Evolutionary conservation across 306 rosid species (phyloP), one percentile per base, ranked within the genome.

Genomic region (Mimosa pudica): DNA sequence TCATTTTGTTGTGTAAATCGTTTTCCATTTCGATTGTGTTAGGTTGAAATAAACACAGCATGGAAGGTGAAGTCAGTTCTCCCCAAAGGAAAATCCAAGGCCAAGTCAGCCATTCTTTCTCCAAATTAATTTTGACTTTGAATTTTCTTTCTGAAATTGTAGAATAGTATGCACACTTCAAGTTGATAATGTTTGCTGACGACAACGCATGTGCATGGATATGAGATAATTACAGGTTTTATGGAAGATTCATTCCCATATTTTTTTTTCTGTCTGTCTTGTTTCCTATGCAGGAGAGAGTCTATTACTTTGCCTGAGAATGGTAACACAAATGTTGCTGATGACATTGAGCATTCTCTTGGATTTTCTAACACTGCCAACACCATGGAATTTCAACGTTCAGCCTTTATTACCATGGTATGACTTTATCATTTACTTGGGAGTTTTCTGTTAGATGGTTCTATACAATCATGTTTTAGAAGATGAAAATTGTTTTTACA

Each of bases 11-110:
- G 1, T 11, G 30, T 67, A 55, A 60, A 24, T 6, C 51, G 6
- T 0, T 42, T 58, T 64, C 1, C 41, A 46, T 60, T 79, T 45
- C 62, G 8, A 63, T 36, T 71, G 69, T 66, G 18, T 60, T 73
- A 94, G 98, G 84, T 89, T 83, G 97, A 91, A 85, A 80, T 70
- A 47, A 70, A 70, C 17, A 20, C 74, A 20, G 74, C 74, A 1
- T 88, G 96, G 97, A 93, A 89, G 71, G 87, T 78, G 80, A 91
- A 93, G 82, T 52, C 81, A 70, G 89, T 88, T 74, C 91, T 91
- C 10, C 96, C 91, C 13, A 91, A 90, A 83, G 89, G 96, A 83
- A 93, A 85, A 85, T 83, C 91, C 44, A 86, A 90, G 36, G 98
- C 98, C 87, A 95, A 83, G 99, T 92, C 33, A 77, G 91, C 73